Base-by-base conservation (phyloP, 2,329 filamentous ascomycete species). In the Talaromyces rugulosus region DNA sequence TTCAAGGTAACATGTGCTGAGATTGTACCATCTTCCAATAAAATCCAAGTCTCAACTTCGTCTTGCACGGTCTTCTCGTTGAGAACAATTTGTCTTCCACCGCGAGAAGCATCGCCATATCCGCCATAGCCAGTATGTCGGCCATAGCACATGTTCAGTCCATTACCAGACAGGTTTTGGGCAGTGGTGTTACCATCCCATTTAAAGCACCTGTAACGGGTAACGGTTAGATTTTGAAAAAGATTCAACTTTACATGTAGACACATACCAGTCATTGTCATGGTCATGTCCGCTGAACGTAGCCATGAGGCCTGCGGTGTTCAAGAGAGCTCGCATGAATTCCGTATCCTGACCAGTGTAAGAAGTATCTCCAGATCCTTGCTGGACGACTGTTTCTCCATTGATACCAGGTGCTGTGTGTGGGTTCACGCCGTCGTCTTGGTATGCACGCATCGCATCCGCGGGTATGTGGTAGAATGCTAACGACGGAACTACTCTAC, bases 121-220 rank as follows among this genome's bases (percentile, higher is more conserved):
- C 89, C 88, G 0, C 88, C 89, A 60, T 90, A 90, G 0, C 89
- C 88, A 0, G 85, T 83, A 66, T 88, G 87, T 65, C 89, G 84
- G 5, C 86, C 86, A 65, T 85, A 85, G 68, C 88, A 89, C 66
- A 82, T 62, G 51, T 74, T 70, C 5, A 79, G 58, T 1, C 80
- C 80, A 61, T 78, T 81, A 0, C 80, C 82, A 0, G 71, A 72
- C 1, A 75, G 30, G 18, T 70, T 70, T 52, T 69, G 71, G 12
- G 65, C 66, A 1, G 72, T 66, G 3, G 75, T 68, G 2, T 63
- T 59, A 6, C 52, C 54, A 6, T 71, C 63, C 77, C 76, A 77
- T 67, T 75, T 76, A 74, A 79, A 72, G 75, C 82, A 72, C 71
- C 70, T 72, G 27, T 4, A 31, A 12, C 30, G 50, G 5, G 44